Conservation (phyloP, 1,284 basidiomycete genomes). For the Boletus semigastroideus region DNA sequence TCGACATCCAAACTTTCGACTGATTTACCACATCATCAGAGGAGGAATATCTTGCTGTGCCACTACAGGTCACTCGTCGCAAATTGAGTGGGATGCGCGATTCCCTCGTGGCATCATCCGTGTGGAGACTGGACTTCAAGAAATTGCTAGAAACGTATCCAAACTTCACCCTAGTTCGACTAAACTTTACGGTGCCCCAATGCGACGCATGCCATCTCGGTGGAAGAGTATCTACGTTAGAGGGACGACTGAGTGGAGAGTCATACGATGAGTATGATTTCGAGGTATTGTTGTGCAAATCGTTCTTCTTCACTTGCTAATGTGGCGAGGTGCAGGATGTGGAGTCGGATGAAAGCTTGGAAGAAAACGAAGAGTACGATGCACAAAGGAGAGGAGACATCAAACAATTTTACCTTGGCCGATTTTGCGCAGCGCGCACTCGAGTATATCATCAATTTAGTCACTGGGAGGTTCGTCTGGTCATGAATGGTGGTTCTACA, state of each 20-base stretch:
- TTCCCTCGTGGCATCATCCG: constrained; percentile 72
- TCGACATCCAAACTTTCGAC: neutral
- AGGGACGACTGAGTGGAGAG: constrained; percentile 55
- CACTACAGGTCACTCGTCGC: constrained; percentile 59
- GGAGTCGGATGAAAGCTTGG: constrained; percentile 12
- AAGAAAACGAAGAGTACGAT: constrained; percentile 26
- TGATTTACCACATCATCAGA: constrained; percentile 34
- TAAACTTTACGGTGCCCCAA: constrained; percentile 57
- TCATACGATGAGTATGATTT: constrained; percentile 63
- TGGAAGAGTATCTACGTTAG: constrained; percentile 59
- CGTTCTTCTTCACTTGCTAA: constrained; percentile 3
- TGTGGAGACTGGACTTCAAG: constrained; percentile 75
- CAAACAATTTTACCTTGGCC: constrained; percentile 55
- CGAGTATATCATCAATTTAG: constrained; percentile 71
- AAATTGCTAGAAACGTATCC: constrained; percentile 66
- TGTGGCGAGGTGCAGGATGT: constrained; percentile 6
- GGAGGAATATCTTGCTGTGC: constrained; percentile 72
- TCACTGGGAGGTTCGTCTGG: constrained; percentile 77
- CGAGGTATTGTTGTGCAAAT: constrained; percentile 37
- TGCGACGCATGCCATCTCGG: constrained; percentile 83
- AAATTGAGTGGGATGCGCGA: constrained; percentile 68
- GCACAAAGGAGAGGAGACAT: constrained; percentile 32
- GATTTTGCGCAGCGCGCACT: constrained; percentile 73
- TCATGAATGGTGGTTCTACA: constrained; percentile 1
- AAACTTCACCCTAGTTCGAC: constrained; percentile 47